Conservation (phyloP, 768 basidiomycete genomes). For the Imleria badia region DNA sequence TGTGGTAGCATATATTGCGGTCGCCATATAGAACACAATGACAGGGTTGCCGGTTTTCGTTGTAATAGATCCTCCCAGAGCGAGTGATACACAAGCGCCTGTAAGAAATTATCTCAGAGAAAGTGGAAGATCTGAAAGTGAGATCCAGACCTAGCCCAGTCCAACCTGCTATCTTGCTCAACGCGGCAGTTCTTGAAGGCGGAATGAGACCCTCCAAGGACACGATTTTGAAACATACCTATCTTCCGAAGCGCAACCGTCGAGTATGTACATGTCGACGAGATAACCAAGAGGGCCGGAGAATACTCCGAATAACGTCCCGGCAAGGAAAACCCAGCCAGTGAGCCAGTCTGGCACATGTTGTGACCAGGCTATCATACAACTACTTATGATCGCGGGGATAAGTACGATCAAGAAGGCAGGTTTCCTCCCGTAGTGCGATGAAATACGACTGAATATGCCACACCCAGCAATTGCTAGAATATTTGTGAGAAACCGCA, state of each 20-base stretch:
- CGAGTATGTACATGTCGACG: conserved; percentile 29
- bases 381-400: conserved; percentile 5
- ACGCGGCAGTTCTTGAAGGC: conserved; percentile 21
- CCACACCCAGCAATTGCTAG: conserved; percentile 28
- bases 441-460: conserved; percentile 22
- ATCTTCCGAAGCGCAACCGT: conserved; percentile 22
- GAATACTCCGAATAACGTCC: conserved; percentile 17
- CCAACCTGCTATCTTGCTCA: conserved; percentile 33
- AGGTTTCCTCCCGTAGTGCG: conserved; percentile 29
- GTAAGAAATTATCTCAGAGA: neutral
- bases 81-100: conserved; percentile 30
- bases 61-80: conserved; percentile 32
- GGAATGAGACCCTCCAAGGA: conserved; percentile 4
- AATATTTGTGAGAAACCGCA: neutral
- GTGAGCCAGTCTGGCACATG: conserved; percentile 12
- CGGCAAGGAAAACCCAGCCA: conserved; percentile 17
- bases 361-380: conserved; percentile 19
- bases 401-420: conserved; percentile 13
- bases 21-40: conserved; percentile 23
- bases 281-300: conserved; percentile 19
- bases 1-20: conserved; percentile 7
- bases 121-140: neutral
- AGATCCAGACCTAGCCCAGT: conserved; percentile 21
- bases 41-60: conserved; percentile 22
- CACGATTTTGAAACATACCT: conserved; percentile 12